Base-by-base conservation (phyloP, 1,139 yeast species). In the Williopsis jadinii region DNA sequence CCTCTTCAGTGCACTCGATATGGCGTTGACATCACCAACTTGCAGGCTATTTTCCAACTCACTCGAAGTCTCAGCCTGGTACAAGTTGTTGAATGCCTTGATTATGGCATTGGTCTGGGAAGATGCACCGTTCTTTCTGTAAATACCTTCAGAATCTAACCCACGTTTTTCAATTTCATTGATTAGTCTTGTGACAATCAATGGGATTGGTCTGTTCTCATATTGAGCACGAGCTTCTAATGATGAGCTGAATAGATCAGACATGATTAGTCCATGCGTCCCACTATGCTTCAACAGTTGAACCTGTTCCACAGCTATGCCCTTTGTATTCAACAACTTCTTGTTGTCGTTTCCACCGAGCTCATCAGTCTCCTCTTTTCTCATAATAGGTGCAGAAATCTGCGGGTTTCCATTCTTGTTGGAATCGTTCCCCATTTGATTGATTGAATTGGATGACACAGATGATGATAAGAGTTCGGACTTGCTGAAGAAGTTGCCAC, bases 41-140 rank as follows among this genome's bases (percentile, higher is more conserved):
- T 45, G 39, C 34, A 82, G 63, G 4, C 71, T 60, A 28, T 72
- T 75, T 19, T 72, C 70, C 30, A 61, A 42, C 30, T 59, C 62
- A 11, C 42, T 42, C 8, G 58, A 50, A 26, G 67, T 59, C 14
- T 53, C 71, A 47, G 57, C 63, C 58, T 33, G 53, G 40, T 43
- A 44, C 15, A 53, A 34, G 28, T 44, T 46, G 37, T 58, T 57
- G 53, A 73, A 73, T 43, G 64, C 61, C 43, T 64, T 66, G 51
- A 67, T 65, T 62, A 66, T 58, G 56, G 71, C 53, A 43, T 75
- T 80, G 49, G 86, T 77, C 41, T 87, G 86, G 11, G 92, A 77
- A 45, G 84, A 77, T 8, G 92, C 88, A 3, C 97, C 98, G 19
- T 95, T 84, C 50, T 90, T 84, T 53, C 98, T 73, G 64, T 92